Evolutionary conservation across 345 rosid species (phyloP), one percentile per base, ranked within the genome.

Genomic region (Hirschfeldia incana): DNA sequence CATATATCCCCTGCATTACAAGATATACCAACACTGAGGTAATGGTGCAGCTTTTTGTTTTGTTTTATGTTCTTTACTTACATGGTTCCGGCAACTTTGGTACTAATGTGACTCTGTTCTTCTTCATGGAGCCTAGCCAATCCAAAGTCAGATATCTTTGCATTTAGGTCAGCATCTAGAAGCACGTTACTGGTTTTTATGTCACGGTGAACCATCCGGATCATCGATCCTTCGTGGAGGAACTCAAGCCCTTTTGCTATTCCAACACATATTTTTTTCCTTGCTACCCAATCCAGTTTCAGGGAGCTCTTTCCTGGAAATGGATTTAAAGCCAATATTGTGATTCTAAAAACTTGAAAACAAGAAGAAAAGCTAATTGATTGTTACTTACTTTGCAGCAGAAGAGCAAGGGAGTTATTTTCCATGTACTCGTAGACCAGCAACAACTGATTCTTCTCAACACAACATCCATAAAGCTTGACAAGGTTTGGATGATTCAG

Each of bases 71-170:
- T 59, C n/a, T 59, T 1, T 26, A 26, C 64, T 59, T 27, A 59
- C 94, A 90, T 78, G 63, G 94, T 90, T 74, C 93, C 93, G 0
- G 89, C 92, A 62, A 90, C 55, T 76, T 83, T 80, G 36, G 95
- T 89, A 76, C 84, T 89, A 59, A 90, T 83, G 76, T 86, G 92
- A 53, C 76, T 83, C 37, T 86, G 80, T 8, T 86, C 91, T 65
- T 68, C 87, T 29, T 84, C 85, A 16, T 85, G 49, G 36, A 86
- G 88, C 75, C 84, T 86, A 70, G 95, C 92, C 81, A 90, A 73
- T 8, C 91, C 95, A 63, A 90, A 90, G 60, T 90, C 95, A 0
- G 92, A 90, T 76, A 90, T 90, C 68, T 86, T 90, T 6, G 95
- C 84, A 70, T 86, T 90, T 2, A 88, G 74, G 46, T 86, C 80